phyloP scores from a whole-genome alignment of 495 filamentous ascomycete species.

The Xylaria longipes region DNA sequence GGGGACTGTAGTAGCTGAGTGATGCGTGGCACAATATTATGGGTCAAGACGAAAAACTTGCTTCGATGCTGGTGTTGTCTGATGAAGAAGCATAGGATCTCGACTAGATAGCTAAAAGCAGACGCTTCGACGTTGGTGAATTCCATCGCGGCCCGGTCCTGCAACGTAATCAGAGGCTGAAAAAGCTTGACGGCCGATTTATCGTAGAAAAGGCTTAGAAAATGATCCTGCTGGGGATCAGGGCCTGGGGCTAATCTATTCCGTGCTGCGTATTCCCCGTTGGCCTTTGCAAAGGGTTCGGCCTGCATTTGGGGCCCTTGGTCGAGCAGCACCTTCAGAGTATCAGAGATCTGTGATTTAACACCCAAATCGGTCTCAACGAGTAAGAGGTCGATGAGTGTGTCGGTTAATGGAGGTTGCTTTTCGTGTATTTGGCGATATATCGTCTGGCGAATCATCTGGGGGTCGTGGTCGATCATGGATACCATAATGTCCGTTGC shows the following conservation, averaged over 20 bases:
- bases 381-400: conserved; percentile 88
- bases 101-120: conserved; percentile 87
- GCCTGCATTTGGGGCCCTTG: conserved; percentile 66
- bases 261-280: conserved; percentile 73
- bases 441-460: conserved; percentile 91
- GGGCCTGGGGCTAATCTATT: conserved; percentile 41
- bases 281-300: conserved; percentile 70
- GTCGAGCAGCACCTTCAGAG: conserved; percentile 92
- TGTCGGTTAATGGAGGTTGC: conserved; percentile 86
- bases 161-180: conserved; percentile 81
- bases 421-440: conserved; percentile 89
- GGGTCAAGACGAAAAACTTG: conserved; percentile 84
- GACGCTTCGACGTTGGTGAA: conserved; percentile 79
- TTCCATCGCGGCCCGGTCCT: conserved; percentile 63
- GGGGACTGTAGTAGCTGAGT: conserved; percentile 82
- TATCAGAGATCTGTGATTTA: conserved; percentile 94
- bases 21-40: conserved; percentile 80
- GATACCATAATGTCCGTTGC: conserved; percentile 94
- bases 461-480: conserved; percentile 93
- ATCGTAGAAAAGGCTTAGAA: conserved; percentile 89
- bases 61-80: conserved; percentile 85
- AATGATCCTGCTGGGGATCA: conserved; percentile 81
- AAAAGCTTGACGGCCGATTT: conserved; percentile 87
- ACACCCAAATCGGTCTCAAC: conserved; percentile 92
- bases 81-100: conserved; percentile 94